phyloP scores from a whole-genome alignment of 176 grass and related monocot species.

The Ananas comosus region DNA sequence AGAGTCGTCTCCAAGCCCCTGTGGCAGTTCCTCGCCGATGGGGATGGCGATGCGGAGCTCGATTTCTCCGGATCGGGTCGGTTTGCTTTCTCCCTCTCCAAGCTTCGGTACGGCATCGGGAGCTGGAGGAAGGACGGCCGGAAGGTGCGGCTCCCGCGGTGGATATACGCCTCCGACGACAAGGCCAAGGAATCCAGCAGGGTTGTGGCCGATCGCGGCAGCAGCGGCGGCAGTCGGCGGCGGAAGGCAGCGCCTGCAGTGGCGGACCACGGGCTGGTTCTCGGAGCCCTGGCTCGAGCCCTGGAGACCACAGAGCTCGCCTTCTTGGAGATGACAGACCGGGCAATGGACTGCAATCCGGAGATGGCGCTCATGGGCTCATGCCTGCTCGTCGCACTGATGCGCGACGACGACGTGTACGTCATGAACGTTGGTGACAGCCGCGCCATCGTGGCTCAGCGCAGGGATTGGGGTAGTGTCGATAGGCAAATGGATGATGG shows the following conservation, averaged over 20 bases:
- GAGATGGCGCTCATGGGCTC: slow-evolving; percentile 82
- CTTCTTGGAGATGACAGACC: slow-evolving; percentile 69
- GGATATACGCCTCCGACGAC: slow-evolving; percentile 33
- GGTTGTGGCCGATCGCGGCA: slow-evolving; percentile 14
- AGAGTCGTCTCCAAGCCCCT: slow-evolving; percentile 26
- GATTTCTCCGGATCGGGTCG: slow-evolving; percentile 64
- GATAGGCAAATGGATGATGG: too few relatives aligned
- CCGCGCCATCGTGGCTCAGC: slow-evolving; percentile 59
- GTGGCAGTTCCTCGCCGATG: slow-evolving; percentile 73
- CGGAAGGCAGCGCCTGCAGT: slow-evolving; percentile 26
- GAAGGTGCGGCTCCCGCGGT: slow-evolving; percentile 26
- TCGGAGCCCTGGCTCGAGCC: slow-evolving; percentile 54
- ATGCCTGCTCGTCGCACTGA: slow-evolving; percentile 63
- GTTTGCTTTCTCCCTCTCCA: slow-evolving; percentile 65
- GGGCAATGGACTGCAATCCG: slow-evolving; percentile 60
- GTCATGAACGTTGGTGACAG: slow-evolving; percentile 98
- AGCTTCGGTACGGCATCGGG: slow-evolving; percentile 29
- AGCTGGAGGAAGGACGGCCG: slow-evolving; percentile 19
- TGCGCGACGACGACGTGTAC: slow-evolving; percentile 83
- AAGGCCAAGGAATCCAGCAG: slow-evolving; percentile 30
- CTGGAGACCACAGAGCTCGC: slow-evolving; percentile 38
- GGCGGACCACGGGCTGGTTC: slow-evolving; percentile 47
- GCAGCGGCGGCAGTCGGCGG: background rate
- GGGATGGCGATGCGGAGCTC: slow-evolving; percentile 43
- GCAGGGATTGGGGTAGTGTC: background rate